Evolutionary conservation across 306 rosid genomes (phyloP).

Genomic region (Cicer bijugum): DNA sequence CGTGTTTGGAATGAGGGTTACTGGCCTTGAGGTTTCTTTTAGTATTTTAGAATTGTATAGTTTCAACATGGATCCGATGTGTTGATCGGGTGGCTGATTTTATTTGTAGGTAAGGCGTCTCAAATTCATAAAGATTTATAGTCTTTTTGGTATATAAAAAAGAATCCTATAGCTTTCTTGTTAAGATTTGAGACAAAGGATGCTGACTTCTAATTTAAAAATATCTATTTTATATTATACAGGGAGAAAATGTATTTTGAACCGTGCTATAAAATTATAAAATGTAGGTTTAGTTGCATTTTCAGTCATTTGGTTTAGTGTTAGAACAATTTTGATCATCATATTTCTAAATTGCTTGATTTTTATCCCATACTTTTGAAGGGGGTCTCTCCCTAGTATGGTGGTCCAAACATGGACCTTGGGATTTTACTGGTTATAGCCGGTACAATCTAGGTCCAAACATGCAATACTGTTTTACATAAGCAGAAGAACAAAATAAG

Average conservation of each 20-base stretch:
- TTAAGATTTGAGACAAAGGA: conserved; percentile 46
- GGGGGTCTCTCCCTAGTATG: neutral
- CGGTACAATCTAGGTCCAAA: neutral
- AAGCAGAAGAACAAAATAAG: no score
- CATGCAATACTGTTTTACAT: no score
- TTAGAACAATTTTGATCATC: neutral
- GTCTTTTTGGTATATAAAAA: conserved; percentile 7
- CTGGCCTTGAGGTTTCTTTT: conserved; percentile 53
- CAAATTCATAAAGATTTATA: conserved; percentile 45
- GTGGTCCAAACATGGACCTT: neutral
- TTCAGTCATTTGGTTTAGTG: neutral
- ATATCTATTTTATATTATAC: conserved; percentile 60
- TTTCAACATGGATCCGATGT: conserved; percentile 49
- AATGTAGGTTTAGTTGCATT: neutral
- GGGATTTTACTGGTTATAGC: neutral
- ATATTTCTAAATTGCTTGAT: neutral
- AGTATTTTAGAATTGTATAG: conserved; percentile 67
- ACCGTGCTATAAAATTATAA: conserved; percentile 47
- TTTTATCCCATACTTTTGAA: neutral
- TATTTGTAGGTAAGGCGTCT: conserved; percentile 52
- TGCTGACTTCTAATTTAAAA: conserved; percentile 64
- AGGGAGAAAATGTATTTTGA: conserved; percentile 57
- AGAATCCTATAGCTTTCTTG: conserved; percentile 36
- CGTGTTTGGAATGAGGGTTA: conserved; percentile 53
- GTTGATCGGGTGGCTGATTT: conserved; percentile 43